phyloP scores from a whole-genome alignment of 495 filamentous ascomycete species.

The Neurospora sp. region DNA sequence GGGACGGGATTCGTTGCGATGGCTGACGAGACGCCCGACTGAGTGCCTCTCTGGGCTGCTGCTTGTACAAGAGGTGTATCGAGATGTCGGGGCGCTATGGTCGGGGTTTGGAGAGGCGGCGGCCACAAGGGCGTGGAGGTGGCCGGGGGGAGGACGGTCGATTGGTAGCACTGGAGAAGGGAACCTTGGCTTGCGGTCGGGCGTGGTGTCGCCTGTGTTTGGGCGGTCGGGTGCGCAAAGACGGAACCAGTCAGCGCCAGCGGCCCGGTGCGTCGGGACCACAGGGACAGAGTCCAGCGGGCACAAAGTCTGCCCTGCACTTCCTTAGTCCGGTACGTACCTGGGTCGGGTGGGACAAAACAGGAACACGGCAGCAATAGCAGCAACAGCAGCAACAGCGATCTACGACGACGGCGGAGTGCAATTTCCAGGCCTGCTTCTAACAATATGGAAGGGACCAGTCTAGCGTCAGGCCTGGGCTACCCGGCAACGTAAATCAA shows the following conservation, averaged over 20 bases:
- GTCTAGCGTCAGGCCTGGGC: background rate
- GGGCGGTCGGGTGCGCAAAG: background rate
- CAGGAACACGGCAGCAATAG: background rate
- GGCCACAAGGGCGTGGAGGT: background rate
- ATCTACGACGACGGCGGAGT: constrained; percentile 25
- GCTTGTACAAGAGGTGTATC: background rate
- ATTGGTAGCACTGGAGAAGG: background rate
- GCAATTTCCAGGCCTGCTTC: constrained; percentile 20
- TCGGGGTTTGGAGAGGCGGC: background rate
- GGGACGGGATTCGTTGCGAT: background rate
- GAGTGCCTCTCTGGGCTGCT: background rate
- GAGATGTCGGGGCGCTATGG: background rate
- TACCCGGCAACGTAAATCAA: background rate
- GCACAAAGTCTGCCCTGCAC: background rate
- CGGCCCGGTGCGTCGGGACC: background rate
- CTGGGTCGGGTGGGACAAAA: constrained; percentile 4
- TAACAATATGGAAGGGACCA: background rate
- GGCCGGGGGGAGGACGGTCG: background rate
- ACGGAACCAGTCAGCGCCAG: background rate
- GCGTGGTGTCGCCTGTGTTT: background rate
- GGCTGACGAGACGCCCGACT: background rate
- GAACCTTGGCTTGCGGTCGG: background rate
- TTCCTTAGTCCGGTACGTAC: background rate
- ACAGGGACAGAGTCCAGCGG: background rate
- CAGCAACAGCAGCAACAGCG: constrained; percentile 9